phyloP scores from a whole-genome alignment of 176 grass and related monocot species.

The Eragrostis nindensis region DNA sequence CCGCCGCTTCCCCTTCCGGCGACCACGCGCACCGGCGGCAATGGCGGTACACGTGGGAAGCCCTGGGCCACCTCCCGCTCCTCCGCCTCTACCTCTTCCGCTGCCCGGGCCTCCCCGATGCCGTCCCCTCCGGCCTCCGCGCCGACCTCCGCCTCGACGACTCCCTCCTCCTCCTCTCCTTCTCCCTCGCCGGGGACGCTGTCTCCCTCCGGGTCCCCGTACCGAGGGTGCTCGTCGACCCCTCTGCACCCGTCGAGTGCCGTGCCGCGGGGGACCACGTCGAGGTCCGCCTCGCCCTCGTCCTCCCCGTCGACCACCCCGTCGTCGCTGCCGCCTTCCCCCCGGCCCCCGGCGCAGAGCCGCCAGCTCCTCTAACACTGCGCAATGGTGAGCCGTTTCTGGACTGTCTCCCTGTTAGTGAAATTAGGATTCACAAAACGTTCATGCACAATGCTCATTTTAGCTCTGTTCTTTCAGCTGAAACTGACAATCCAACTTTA shows the following conservation, averaged over 20 bases:
- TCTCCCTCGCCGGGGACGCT: slow-evolving; percentile 36
- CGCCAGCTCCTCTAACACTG: slow-evolving; percentile 24
- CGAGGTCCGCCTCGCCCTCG: slow-evolving; percentile 65
- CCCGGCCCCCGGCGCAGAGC: neutral
- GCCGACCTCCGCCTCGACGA: slow-evolving; percentile 59
- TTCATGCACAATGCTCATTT: neutral
- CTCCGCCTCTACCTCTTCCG: slow-evolving; percentile 65
- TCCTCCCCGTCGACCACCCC: slow-evolving; percentile 72
- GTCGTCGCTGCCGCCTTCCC: slow-evolving; percentile 51
- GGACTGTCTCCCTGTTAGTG: no score
- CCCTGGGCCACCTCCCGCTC: slow-evolving; percentile 49
- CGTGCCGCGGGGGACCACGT: slow-evolving; percentile 49
- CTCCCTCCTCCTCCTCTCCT: slow-evolving; percentile 58
- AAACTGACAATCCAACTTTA: slow-evolving; percentile 5
- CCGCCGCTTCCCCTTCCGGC: slow-evolving; percentile 17
- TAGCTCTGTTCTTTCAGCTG: slow-evolving; percentile 6
- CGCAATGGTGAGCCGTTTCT: slow-evolving; percentile 19
- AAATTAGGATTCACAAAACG: neutral
- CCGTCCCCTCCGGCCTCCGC: slow-evolving; percentile 11
- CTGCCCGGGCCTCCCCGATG: slow-evolving; percentile 16
- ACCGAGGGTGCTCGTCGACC: slow-evolving; percentile 66
- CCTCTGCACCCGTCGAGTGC: slow-evolving; percentile 46
- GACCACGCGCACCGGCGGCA: slow-evolving; percentile 31
- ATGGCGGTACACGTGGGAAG: slow-evolving; percentile 63
- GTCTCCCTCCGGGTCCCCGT: slow-evolving; percentile 57